Conservation (phyloP, 2,329 filamentous ascomycete genomes). For the Aspergillus bombycis region DNA sequence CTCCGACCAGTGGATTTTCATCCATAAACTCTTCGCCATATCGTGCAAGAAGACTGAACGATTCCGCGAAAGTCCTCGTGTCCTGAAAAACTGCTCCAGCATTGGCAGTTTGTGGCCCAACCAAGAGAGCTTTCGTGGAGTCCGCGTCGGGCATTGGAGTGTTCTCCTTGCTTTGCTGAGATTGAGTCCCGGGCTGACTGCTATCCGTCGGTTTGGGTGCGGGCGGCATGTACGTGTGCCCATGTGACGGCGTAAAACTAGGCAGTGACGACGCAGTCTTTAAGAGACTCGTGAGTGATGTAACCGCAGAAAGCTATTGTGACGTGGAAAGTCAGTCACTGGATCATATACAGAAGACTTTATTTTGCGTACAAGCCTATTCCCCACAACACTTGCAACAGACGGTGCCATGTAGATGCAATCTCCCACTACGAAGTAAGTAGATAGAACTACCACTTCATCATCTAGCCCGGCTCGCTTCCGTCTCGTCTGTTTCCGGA, state of each 20-base stretch:
- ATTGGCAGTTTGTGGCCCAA: conserved; percentile 24
- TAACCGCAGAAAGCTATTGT: conserved; percentile 57
- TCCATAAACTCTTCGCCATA: conserved; percentile 67
- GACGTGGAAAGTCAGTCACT: conserved; percentile 1
- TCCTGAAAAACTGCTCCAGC: conserved; percentile 36
- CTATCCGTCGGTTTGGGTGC: conserved; percentile 45
- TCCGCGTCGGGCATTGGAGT: conserved; percentile 49
- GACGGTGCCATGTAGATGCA: conserved; percentile 65
- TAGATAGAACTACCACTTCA: conserved; percentile 57
- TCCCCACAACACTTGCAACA: conserved; percentile 60
- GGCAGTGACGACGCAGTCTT: conserved; percentile 57
- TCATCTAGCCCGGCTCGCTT: conserved; percentile 49
- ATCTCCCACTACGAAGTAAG: conserved; percentile 64
- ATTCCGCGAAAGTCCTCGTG: conserved; percentile 48
- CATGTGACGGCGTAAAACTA: conserved; percentile 61
- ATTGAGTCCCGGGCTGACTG: conserved; percentile 35
- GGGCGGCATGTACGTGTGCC: conserved; percentile 62
- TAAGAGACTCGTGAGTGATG: conserved; percentile 59
- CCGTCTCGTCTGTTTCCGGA: conserved; percentile 60
- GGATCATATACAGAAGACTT: not conserved
- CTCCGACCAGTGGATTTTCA: conserved; percentile 64
- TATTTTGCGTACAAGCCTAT: conserved; percentile 52
- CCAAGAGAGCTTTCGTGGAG: conserved; percentile 31
- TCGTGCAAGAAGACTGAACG: conserved; percentile 54
- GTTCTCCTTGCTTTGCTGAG: conserved; percentile 53